Conservation (phyloP, 257 asterid species). For the Solanum infundibuliforme region DNA sequence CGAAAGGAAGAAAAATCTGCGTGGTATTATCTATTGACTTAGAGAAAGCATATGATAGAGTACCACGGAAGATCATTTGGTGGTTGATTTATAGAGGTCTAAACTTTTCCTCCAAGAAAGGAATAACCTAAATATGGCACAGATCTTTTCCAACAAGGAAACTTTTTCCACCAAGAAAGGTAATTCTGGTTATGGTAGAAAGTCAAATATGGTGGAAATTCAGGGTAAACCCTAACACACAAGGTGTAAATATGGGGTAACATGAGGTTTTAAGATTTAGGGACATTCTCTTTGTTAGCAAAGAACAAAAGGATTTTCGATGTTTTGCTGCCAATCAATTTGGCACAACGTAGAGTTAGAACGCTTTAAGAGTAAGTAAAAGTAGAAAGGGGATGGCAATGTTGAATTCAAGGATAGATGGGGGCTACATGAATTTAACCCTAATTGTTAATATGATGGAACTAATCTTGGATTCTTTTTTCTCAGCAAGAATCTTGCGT, state of each 20-base stretch:
- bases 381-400: not conserved
- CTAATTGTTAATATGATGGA: not conserved
- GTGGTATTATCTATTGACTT: not conserved
- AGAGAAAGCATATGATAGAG: not conserved
- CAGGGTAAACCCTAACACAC: not conserved
- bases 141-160: not conserved
- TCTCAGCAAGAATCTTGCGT: conserved; percentile 88
- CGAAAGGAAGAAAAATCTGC: not conserved
- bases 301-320: not conserved
- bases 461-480: not conserved
- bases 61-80: not conserved
- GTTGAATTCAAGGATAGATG: not conserved
- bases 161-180: not conserved
- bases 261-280: not conserved
- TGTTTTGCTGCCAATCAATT: not conserved
- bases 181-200: not conserved
- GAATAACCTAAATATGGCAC: not conserved
- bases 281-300: not conserved
- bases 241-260: not conserved
- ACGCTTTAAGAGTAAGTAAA: not conserved
- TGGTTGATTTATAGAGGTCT: not conserved
- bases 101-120: not conserved
- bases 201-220: not conserved
- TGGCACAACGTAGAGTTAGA: not conserved
- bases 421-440: not conserved